Base-by-base conservation (phyloP, 805 yeast genomes). In the Alloascoidea africana region DNA sequence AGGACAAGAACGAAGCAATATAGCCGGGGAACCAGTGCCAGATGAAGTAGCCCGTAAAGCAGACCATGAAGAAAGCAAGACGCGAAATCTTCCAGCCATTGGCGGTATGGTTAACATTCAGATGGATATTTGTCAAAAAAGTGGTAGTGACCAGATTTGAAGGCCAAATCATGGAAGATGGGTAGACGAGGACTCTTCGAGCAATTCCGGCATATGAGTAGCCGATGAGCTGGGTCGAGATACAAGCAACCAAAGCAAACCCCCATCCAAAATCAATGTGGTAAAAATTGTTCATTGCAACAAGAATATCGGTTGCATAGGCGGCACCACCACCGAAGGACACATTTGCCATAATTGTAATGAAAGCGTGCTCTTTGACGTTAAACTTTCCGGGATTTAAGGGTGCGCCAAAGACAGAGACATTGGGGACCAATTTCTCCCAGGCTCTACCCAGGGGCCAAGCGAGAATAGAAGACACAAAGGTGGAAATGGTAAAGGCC, bases 151-250 rank as follows among this genome's bases (percentile, higher is more conserved):
- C 80, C 50, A 80, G 61, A 47, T 67, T 68, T 2, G 70, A 54
- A 3, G 89, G 89, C 87, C 87, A 81, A 37, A 77, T 64, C 55
- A 76, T 70, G n/a, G 72, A 59, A 3, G 76, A 66, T 3, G 85
- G 79, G 41, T 68, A 68, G 13, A 79, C 76, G 42, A 79, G 61
- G 27, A 75, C 60, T 44, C 69, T 65, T 44, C 78, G 62, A 32
- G 69, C 60, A 40, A 78, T 38, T 18, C 87, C 87, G 34, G 82
- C 83, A 38, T 74, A 53, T 17, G 80, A 76, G 44, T 73, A 73
- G 5, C 87, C 86, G 37, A 79, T 61, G 44, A 71, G 60, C 51
- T 78, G 84, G 30, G 79, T 65, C 11, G 79, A 63, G 37, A 71
- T 49, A 34, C 65, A 60, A 34, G 73, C 59, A 37, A 74, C 51